phyloP scores from a whole-genome alignment of 2,329 filamentous ascomycete genomes.

The Beauveria pseudobassiana region DNA sequence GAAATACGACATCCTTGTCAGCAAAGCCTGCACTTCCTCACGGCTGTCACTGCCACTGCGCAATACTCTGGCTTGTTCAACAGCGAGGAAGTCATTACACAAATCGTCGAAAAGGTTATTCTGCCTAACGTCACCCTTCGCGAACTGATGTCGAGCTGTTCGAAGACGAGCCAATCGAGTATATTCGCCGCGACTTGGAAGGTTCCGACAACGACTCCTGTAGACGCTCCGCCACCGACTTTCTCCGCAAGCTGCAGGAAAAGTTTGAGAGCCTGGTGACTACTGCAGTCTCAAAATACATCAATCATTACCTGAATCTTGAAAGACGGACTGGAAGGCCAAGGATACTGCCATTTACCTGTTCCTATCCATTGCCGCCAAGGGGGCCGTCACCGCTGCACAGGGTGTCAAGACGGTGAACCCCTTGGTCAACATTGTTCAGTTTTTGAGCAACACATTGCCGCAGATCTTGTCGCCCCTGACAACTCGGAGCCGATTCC shows the following conservation, averaged over 20 bases:
- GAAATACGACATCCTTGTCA: conserved; percentile 91
- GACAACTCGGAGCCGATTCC: conserved; percentile 70
- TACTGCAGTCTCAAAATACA: conserved; percentile 77
- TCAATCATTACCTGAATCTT: conserved; percentile 77
- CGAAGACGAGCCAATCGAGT: conserved; percentile 98
- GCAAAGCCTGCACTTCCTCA: conserved; percentile 94
- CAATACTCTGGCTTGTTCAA: conserved; percentile 83
- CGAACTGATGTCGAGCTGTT: conserved; percentile 91
- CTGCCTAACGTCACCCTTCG: conserved; percentile 86
- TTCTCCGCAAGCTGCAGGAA: conserved; percentile 79
- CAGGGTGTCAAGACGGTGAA: conserved; percentile 92
- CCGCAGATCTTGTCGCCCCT: conserved; percentile 72
- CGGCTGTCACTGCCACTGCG: conserved; percentile 71
- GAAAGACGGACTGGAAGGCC: conserved; percentile 82
- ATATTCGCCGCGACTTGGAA: conserved; percentile 89
- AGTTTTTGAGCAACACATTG: conserved; percentile 94
- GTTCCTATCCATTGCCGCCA: conserved; percentile 88
- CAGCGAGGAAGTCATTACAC: conserved; percentile 66
- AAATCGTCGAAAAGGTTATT: conserved; percentile 94
- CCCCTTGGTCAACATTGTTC: conserved; percentile 76
- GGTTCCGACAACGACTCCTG: conserved; percentile 94
- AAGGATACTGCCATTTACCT: conserved; percentile 98
- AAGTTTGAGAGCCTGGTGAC: conserved; percentile 84
- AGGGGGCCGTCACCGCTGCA: conserved; percentile 76
- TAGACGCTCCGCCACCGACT: conserved; percentile 87